phyloP scores from a whole-genome alignment of 2,329 filamentous ascomycete genomes.

The Penicillium rolfsii region DNA sequence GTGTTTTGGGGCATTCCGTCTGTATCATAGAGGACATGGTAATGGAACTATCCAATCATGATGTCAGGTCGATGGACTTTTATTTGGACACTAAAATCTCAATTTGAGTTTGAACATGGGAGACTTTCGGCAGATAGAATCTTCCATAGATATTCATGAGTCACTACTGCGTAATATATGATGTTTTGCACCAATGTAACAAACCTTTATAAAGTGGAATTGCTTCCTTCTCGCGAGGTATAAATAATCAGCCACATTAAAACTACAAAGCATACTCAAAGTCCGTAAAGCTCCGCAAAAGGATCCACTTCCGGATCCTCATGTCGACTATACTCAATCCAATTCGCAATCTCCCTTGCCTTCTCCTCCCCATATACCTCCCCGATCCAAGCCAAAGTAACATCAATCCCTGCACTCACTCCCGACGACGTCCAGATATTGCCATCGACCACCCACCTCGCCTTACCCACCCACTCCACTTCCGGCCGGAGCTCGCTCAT shows the following conservation, averaged over 20 bases:
- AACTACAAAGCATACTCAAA: slow-evolving; percentile 6
- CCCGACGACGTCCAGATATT: slow-evolving; percentile 70
- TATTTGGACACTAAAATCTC: not conserved
- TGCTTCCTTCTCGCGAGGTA: not conserved
- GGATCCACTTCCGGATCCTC: slow-evolving; percentile 56
- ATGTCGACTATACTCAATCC: slow-evolving; percentile 63
- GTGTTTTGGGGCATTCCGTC: not conserved
- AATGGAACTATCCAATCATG: not conserved
- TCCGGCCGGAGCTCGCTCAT: slow-evolving; percentile 54
- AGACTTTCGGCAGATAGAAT: not conserved
- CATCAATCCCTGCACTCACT: slow-evolving; percentile 65
- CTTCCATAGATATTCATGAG: not conserved
- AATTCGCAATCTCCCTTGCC: slow-evolving; percentile 54
- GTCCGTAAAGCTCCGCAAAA: slow-evolving; percentile 51
- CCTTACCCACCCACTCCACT: slow-evolving; percentile 63
- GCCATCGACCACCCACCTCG: slow-evolving; percentile 67
- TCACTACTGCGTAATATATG: not conserved
- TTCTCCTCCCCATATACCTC: slow-evolving; percentile 57
- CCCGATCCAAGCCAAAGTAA: slow-evolving; percentile 61
- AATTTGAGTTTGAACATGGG: too few species aligned
- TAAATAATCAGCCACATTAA: not conserved
- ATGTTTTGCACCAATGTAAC: not conserved
- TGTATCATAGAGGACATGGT: slow-evolving; percentile 1
- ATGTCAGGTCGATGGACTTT: not conserved
- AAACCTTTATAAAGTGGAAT: not conserved